phyloP scores from a whole-genome alignment of 2,329 filamentous ascomycete genomes.

The Colletotrichum sp. region DNA sequence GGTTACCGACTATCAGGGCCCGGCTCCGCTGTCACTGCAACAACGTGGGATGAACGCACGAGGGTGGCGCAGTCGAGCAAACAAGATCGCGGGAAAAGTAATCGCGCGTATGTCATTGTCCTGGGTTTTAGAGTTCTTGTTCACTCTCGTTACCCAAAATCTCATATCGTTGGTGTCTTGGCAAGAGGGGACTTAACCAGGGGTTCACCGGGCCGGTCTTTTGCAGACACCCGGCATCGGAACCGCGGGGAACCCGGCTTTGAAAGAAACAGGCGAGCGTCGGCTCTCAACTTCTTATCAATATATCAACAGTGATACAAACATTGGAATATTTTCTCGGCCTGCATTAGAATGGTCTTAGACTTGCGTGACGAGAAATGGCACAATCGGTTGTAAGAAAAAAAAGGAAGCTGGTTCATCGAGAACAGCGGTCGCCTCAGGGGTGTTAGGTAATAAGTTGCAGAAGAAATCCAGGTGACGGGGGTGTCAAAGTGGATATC shows the following conservation, averaged over 20 bases:
- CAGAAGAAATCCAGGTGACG: background rate
- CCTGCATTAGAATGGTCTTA: background rate
- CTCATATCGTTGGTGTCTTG: slow-evolving; percentile 8
- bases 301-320: no score
- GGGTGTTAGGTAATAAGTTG: background rate
- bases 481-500: background rate
- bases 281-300: background rate
- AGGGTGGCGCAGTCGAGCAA: background rate
- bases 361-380: background rate
- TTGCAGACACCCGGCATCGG: background rate
- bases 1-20: background rate
- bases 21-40: background rate
- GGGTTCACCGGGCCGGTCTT: background rate
- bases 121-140: background rate
- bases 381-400: background rate
- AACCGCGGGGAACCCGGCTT: slow-evolving; percentile 2
- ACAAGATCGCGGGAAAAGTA: background rate
- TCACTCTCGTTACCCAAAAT: background rate
- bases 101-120: background rate
- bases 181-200: background rate
- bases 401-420: background rate
- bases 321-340: background rate
- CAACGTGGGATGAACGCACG: background rate
- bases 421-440: background rate
- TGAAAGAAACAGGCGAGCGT: background rate